A percentile compares a stretch with the other conserved stretches of the same genome.
These are phyloP conservation scores for Aspergillus nomiae DNA, from an alignment of 2,329 filamentous ascomycete species.

Conservation along the genomic window DNA sequence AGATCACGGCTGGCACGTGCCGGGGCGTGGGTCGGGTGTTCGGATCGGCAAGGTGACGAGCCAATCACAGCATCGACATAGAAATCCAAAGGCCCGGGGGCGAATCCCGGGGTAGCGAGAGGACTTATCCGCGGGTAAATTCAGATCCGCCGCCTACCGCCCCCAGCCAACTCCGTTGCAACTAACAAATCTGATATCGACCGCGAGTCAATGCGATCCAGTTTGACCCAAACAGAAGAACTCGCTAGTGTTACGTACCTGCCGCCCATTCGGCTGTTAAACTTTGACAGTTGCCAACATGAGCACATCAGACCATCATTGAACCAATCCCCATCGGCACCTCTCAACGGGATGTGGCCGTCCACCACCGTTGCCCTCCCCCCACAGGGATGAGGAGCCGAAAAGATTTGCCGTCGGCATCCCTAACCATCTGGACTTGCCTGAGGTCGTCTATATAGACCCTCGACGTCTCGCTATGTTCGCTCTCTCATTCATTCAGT, in stretches of 20 bases:
- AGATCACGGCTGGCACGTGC: not conserved
- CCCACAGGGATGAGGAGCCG: slow-evolving; percentile 30
- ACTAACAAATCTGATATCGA: not conserved
- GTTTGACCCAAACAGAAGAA: not conserved
- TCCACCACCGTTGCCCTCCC: slow-evolving; percentile 26
- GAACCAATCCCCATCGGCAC: not conserved
- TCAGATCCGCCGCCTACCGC: not conserved
- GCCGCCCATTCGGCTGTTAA: not conserved
- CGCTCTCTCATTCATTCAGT: not conserved
- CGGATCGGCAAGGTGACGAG: not conserved
- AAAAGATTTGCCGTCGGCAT: slow-evolving; percentile 24
- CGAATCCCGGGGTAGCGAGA: not conserved
- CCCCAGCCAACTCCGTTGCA: not conserved
- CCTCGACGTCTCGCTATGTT: slow-evolving; percentile 9
- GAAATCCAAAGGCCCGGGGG: not conserved
- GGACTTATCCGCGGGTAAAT: not conserved
- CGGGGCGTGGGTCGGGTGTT: not conserved
- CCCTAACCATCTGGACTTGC: slow-evolving; percentile 13
- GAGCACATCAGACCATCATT: not conserved
- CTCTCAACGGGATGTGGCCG: slow-evolving; percentile 30
- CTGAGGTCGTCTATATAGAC: slow-evolving; percentile 20
- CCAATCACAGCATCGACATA: not conserved
- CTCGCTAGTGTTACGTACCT: not conserved
- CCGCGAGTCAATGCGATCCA: not conserved
- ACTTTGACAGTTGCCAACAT: not conserved